phyloP scores from a whole-genome alignment of 179 eudicot genomes.

The Silene vulgaris region DNA sequence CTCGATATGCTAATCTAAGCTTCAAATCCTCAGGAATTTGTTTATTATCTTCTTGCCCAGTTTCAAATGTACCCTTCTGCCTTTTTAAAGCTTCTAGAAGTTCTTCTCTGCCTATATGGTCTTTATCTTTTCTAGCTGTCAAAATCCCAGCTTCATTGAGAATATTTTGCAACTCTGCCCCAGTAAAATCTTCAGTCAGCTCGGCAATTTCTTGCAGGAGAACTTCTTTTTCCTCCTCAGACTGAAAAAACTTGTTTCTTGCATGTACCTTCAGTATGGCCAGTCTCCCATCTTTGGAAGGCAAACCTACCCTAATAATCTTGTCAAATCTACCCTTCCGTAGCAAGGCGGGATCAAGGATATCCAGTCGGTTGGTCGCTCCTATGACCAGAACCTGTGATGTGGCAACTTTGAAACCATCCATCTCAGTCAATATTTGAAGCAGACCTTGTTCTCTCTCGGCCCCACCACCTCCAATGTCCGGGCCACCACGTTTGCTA shows the following conservation, averaged over 20 bases:
- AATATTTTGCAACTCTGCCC: constrained; percentile 87
- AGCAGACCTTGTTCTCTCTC: constrained; percentile 97
- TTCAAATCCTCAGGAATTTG: constrained; percentile 78
- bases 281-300: constrained; percentile 81
- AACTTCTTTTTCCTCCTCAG: constrained; percentile 74
- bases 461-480: constrained; percentile 97
- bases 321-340: constrained; percentile 92
- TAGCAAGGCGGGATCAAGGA: constrained; percentile 85
- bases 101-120: constrained; percentile 72
- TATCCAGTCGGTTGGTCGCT: constrained; percentile 87
- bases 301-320: constrained; percentile 86
- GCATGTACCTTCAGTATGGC: constrained; percentile 95
- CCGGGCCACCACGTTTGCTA: constrained; percentile 97
- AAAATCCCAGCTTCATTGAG: constrained; percentile 94
- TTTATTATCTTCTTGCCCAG: constrained; percentile 77
- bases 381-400: constrained; percentile 85
- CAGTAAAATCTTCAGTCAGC: constrained; percentile 76
- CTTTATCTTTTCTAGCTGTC: constrained; percentile 87
- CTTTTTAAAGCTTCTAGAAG: constrained; percentile 80
- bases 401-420: constrained; percentile 79
- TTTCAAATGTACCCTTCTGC: constrained; percentile 94
- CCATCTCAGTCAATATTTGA: constrained; percentile 94
- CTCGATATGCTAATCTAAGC: constrained; percentile 78
- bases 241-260: constrained; percentile 69
- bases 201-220: constrained; percentile 71